Evolutionary conservation across 1,284 basidiomycete species (phyloP).

Genomic region (Mycosarcoma mackinlayi): DNA sequence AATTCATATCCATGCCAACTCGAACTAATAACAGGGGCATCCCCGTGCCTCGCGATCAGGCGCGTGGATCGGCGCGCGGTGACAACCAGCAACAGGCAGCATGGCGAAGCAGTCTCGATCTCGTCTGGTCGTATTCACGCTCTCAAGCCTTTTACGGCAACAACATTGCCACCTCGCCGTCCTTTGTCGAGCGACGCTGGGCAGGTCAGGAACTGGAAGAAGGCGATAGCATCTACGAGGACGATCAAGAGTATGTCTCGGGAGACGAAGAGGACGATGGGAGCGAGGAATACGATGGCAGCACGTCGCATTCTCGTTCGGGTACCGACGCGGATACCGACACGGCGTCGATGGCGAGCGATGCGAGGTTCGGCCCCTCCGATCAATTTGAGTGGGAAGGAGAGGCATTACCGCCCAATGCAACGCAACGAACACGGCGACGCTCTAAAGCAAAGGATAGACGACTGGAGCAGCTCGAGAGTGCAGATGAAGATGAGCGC

Average conservation of each 20-base stretch:
- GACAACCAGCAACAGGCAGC: conserved; percentile 47
- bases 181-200: conserved; percentile 64
- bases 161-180: conserved; percentile 66
- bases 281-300: conserved; percentile 20
- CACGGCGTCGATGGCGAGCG: conserved; percentile 34
- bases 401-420: conserved; percentile 52
- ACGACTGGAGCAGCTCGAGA: conserved; percentile 33
- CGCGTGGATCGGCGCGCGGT: conserved; percentile 12
- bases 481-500: conserved; percentile 43
- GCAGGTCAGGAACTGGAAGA: conserved; percentile 60
- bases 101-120: conserved; percentile 60
- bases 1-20: conserved; percentile 16
- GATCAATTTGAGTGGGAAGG: conserved; percentile 49
- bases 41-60: conserved; percentile 36
- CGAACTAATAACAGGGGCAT: conserved; percentile 33
- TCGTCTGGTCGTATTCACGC: conserved; percentile 67
- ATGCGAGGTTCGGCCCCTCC: conserved; percentile 25
- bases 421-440: conserved; percentile 19
- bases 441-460: conserved; percentile 35
- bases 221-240: conserved; percentile 50
- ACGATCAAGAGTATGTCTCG: conserved; percentile 49
- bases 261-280: conserved; percentile 36
- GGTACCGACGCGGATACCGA: conserved; percentile 48
- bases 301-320: conserved; percentile 15
- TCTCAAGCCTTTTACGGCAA: conserved; percentile 68